These are phyloP conservation scores for Exophiala aquamarina DNA, from an alignment of 2,329 filamentous ascomycete genomes.

Conservation along the genomic window DNA sequence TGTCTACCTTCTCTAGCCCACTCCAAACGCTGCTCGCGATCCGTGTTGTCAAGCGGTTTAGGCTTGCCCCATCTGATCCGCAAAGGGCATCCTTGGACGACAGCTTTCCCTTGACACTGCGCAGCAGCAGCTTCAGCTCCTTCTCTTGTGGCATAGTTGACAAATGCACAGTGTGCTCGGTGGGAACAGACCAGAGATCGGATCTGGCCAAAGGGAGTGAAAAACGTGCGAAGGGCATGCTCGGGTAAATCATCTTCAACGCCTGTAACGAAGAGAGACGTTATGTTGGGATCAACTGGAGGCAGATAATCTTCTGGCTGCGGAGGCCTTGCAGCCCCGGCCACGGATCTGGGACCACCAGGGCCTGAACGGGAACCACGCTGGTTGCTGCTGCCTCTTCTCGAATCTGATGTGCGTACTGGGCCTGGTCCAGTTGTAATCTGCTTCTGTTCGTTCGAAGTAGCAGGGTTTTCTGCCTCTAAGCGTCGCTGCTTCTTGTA, in stretches of 20 bases:
- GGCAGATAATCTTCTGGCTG: constrained; percentile 83
- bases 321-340: constrained; percentile 72
- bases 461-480: constrained; percentile 56
- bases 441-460: constrained; percentile 46
- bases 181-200: constrained; percentile 94
- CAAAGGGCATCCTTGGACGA: constrained; percentile 88
- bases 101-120: constrained; percentile 80
- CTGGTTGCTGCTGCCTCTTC: constrained; percentile 39
- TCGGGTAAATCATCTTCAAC: constrained; percentile 96
- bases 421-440: constrained; percentile 64
- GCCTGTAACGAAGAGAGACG: constrained; percentile 90
- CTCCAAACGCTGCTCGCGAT: constrained; percentile 76
- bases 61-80: constrained; percentile 91
- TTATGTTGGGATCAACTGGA: constrained; percentile 80
- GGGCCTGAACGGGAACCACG: constrained; percentile 47
- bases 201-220: constrained; percentile 83
- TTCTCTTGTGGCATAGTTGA: constrained; percentile 86
- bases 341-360: constrained; percentile 60
- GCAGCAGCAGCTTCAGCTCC: constrained; percentile 83
- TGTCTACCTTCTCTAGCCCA: constrained; percentile 77
- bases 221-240: constrained; percentile 85
- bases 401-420: constrained; percentile 69
- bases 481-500: constrained; percentile 83
- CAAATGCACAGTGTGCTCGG: constrained; percentile 93
- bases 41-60: constrained; percentile 87